Base-by-base conservation (phyloP, 176 grass and related monocot genomes). In the Juncus effusus region DNA sequence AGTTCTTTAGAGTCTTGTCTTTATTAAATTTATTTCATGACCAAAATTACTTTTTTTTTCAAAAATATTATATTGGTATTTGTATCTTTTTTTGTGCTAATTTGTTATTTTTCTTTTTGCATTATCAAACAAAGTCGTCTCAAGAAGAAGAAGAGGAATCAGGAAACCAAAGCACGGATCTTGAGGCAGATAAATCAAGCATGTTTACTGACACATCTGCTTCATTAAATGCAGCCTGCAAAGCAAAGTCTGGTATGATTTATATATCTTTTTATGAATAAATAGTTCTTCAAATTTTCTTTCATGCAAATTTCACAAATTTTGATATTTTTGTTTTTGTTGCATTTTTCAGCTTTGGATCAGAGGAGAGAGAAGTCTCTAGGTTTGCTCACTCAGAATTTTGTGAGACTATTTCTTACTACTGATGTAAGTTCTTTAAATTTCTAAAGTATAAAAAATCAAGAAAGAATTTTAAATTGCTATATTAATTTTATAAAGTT, bases 311-410 rank as follows among this genome's bases (percentile, higher is more conserved):
- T 69, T 68, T 47, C 9, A 6, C 19, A 39, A 61, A 15, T 74
- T 51, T 0, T 13, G 8, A 14, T 64, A 67, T 80, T 69, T 40
- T 44, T 39, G 19, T 28, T 28, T 28, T 28, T 28, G 19, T 28
- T 28, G 19, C 19, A 28, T 54, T 60, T 76, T 54, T 19, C 38
- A 78, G 74, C 50, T 57, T 7, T 59, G 73, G 82, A 86, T 60
- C 81, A 86, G 40, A 86, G 89, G 59, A 91, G 82, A 77, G 94
- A 92, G 76, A 99, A 99, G 61, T 99, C 88, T 0, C 85, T 99
- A 2, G 88, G 94, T 15, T 38, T 84, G 11, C 88, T 99, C 41
- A 93, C 94, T 36, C 88, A 92, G 69, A 93, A 99, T 77, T 99
- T 99, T 49, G 89, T 99, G 7, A 99, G 89, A 71, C 83, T 99